Evolutionary conservation across 768 basidiomycete species (phyloP), one percentile per base, ranked within the genome.

Genomic region (Mycena galericulata): DNA sequence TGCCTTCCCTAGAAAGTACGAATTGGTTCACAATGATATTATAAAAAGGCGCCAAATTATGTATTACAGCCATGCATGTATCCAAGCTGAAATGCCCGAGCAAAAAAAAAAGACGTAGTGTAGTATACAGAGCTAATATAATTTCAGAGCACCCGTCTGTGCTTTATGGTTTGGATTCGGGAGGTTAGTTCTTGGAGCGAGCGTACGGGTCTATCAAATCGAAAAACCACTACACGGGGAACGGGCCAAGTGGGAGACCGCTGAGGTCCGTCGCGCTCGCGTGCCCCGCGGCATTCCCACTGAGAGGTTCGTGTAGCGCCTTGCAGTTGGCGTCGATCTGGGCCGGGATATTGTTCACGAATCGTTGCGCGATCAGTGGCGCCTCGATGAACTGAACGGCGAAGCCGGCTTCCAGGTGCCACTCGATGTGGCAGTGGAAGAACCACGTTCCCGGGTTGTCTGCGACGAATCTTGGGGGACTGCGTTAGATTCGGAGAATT

Each of bases 401-500:
- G 36, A 99, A 88, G 17, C 97, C 97, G 57, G 83, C 82, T 79
- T 93, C 86, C 9, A 96, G 80, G 78, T 96, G 94, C 93, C 94
- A 96, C 76, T 94, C 92, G 70, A 92, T 92, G 78, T 94, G 92
- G 76, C 89, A 95, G 78, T 94, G 93, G 76, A 95, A 87, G 68
- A 95, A 77, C 92, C 95, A 96, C 14, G 86, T 89, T 9, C 97
- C 97, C 1, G 97, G 97, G 79, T 98, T 98, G 77, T 98, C 93
- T 1, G 94, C 94, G 47, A 90, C 81, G 73, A 96, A 79, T 24
- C 51, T 54, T 4, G 51, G 34, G n/a, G 34, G 15, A 54, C 4
- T 20, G 32, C n/a, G 20, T 54, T 14, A 38, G 32, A 36, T n/a
- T 34, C 22, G 51, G 18, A 36, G 14, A 36, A 7, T n/a, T 22